Evolutionary conservation across 2,329 filamentous ascomycete species (phyloP), one percentile per base, ranked within the genome.

Genomic region (Teratosphaeriaceae sp.): DNA sequence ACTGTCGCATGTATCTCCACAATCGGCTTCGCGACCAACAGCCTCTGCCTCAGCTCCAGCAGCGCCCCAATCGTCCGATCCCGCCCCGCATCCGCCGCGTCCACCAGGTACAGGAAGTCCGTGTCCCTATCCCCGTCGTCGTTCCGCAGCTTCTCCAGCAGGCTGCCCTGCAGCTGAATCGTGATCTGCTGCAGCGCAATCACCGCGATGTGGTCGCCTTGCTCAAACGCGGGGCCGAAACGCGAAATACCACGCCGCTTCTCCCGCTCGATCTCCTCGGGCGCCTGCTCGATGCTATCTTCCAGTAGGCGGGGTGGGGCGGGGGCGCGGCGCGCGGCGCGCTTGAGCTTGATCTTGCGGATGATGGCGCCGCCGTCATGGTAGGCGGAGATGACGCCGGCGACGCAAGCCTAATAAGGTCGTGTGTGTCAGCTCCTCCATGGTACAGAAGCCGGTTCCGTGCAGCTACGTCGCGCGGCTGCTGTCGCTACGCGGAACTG

Each of bases 201-300:
- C 33, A 63, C 50, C 12, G 57, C 55, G 7, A 56, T 46, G 24
- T 55, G 43, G 43, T 63, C 60, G n/a, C 59, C 60, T 13, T 52
- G 38, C 29, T 60, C 53, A 40, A 63, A 63, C 7, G 49, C 53
- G 31, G 51, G 48, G 5, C 59, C 60, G 22, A 60, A 60, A 3
- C 57, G 47, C 12, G 45, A 43, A 23, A 60, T 38, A 12, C 59
- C 60, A n/a, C 53, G 43, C 38, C 56, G 46, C 48, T 55, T 55
- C 47, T 61, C 60, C 19, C 45, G 50, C 46, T 61, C 57, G 38
- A 63, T 61, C 49, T 60, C 60, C 16, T 55, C 49, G 1, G 57
- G 54, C 7, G 58, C 60, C 30, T 57, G 49, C 31, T 54, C 51
- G 19, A 62, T 55, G 13, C 51, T 57, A 21, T 59, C 56, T 36